A percentile compares a stretch with the other conserved stretches of the same genome.
phyloP scores from a whole-genome alignment of 2,329 filamentous ascomycete species.

The Penicillium griseofulvum region DNA sequence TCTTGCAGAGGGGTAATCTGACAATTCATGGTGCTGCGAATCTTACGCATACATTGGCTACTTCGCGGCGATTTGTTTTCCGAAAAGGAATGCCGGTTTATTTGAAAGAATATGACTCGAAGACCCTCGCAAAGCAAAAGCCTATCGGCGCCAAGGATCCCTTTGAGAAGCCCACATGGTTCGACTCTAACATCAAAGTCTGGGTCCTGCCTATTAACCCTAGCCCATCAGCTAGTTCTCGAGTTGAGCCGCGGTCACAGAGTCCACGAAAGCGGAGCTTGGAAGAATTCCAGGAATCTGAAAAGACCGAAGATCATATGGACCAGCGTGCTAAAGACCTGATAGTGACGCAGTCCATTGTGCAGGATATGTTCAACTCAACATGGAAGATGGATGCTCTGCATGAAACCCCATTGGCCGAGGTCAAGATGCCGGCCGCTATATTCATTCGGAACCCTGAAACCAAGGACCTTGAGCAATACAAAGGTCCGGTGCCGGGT shows the following conservation, averaged over 20 bases:
- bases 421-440: conserved; percentile 66
- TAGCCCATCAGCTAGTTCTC: conserved; percentile 14
- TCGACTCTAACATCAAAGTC: conserved; percentile 73
- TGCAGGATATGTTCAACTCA: conserved; percentile 77
- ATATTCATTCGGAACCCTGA: conserved; percentile 65
- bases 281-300: conserved; percentile 47
- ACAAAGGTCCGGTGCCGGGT: conserved; percentile 65
- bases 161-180: conserved; percentile 62
- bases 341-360: conserved; percentile 58
- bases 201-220: conserved; percentile 70
- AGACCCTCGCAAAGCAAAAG: conserved; percentile 26
- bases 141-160: conserved; percentile 19
- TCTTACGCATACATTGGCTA: conserved; percentile 75
- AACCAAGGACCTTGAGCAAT: conserved; percentile 64
- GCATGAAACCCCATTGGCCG: conserved; percentile 61
- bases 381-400: conserved; percentile 71
- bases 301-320: conserved; percentile 6
- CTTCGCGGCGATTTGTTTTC: conserved; percentile 80
- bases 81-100: conserved; percentile 75
- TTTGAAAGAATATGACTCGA: conserved; percentile 63
- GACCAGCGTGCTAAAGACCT: conserved; percentile 42
- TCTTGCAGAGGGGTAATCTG: conserved; percentile 42
- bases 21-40: conserved; percentile 80
- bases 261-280: conserved; percentile 49
- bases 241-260: conserved; percentile 22